Percentiles rank a stretch among this genome's conserved stretches.
Conservation (phyloP, 176 grass and related monocot species). For the Puccinellia tenuiflora region DNA sequence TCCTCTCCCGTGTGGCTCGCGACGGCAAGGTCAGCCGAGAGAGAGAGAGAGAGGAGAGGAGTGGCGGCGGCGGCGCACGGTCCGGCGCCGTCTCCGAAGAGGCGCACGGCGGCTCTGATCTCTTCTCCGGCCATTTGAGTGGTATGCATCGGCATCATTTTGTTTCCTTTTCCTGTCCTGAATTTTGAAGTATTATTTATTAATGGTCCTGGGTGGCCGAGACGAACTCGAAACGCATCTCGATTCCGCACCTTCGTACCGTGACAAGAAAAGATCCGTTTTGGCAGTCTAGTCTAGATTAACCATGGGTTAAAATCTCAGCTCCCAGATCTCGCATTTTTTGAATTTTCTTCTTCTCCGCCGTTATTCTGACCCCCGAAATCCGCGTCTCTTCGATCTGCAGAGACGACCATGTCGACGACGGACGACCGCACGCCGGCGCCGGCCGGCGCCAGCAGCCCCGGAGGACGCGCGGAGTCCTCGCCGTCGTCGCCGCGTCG, state of each 20-base stretch:
- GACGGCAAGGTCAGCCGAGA: neutral
- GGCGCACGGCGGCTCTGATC: neutral
- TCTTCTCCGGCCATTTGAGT: neutral
- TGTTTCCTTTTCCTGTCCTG: neutral
- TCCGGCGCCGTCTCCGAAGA: neutral
- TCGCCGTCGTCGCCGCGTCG: slow-evolving; percentile 30
- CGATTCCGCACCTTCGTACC: neutral
- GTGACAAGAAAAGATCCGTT: neutral
- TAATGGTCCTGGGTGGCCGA: neutral
- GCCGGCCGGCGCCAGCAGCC: neutral
- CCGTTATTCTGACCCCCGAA: neutral
- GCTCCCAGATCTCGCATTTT: slow-evolving; percentile 4
- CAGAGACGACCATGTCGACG: neutral
- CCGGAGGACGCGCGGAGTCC: neutral
- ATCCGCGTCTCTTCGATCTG: neutral
- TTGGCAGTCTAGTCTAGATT: neutral
- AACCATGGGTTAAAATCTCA: neutral
- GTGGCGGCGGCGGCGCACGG: neutral
- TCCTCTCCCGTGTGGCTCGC: neutral
- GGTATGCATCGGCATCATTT: slow-evolving; percentile 9
- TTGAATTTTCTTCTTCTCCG: neutral
- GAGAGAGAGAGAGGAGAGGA: neutral
- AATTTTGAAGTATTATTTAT: neutral
- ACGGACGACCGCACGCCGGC: neutral
- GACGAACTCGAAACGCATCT: neutral